These are phyloP conservation scores for Cyclotella sp. DNA, from an alignment of 108 stramenopile genomes.

Conservation along the genomic window DNA sequence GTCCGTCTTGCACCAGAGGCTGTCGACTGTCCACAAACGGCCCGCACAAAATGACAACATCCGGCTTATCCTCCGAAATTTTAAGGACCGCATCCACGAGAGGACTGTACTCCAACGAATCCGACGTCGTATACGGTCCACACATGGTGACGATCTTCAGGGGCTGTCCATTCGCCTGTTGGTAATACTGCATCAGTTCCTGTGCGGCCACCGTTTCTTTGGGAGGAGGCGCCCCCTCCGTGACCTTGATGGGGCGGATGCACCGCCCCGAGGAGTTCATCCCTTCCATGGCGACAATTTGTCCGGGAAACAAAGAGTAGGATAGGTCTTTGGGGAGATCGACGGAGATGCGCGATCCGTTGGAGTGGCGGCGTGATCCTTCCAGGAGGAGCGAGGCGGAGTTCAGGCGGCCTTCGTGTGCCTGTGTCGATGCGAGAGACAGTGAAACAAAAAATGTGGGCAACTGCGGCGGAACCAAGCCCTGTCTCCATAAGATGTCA, in stretches of 20 bases:
- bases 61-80: slow-evolving; percentile 71
- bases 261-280: slow-evolving; percentile 86
- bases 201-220: slow-evolving; percentile 43
- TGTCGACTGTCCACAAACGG: slow-evolving; percentile 95
- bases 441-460: no score
- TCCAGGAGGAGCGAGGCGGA: slow-evolving; percentile 88
- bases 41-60: slow-evolving; percentile 93
- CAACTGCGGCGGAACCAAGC: neutral
- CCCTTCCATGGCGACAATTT: slow-evolving; percentile 95
- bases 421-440: slow-evolving; percentile 46
- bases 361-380: slow-evolving; percentile 83
- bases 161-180: slow-evolving; percentile 56
- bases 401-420: slow-evolving; percentile 92
- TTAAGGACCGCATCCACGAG: slow-evolving; percentile 83
- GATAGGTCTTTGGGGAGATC: slow-evolving; percentile 59
- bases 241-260: slow-evolving; percentile 75
- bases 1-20: slow-evolving; percentile 43
- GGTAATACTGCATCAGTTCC: slow-evolving; percentile 61
- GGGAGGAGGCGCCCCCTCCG: slow-evolving; percentile 68
- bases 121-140: slow-evolving; percentile 93
- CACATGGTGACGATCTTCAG: slow-evolving; percentile 79
- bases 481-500: neutral
- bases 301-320: slow-evolving; percentile 95
- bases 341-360: slow-evolving; percentile 85
- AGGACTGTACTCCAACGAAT: slow-evolving; percentile 91